phyloP scores from a whole-genome alignment of 805 yeast species.

The Myxozyma kluyveri region DNA sequence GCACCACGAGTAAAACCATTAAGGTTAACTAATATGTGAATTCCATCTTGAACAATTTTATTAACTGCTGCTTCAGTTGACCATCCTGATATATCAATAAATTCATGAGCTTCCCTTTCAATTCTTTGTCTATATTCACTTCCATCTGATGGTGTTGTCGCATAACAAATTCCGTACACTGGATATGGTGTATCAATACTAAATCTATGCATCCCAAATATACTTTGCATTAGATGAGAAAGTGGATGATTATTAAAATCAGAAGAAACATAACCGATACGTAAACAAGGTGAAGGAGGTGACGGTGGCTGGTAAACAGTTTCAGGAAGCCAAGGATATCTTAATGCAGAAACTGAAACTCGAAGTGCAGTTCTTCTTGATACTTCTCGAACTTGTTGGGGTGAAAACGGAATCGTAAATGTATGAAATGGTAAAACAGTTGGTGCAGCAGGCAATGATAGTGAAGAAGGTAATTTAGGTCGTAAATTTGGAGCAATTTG shows the following conservation, averaged over 20 bases:
- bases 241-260: slow-evolving; percentile 39
- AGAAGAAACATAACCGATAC: slow-evolving; percentile 38
- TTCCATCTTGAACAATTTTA: slow-evolving; percentile 34
- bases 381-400: slow-evolving; percentile 32
- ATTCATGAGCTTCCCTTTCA: slow-evolving; percentile 31
- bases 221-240: slow-evolving; percentile 39
- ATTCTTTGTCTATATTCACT: slow-evolving; percentile 34
- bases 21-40: slow-evolving; percentile 38
- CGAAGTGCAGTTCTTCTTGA: slow-evolving; percentile 34
- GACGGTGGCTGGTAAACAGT: slow-evolving; percentile 37
- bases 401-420: slow-evolving; percentile 36
- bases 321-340: slow-evolving; percentile 35
- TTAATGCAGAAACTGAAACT: slow-evolving; percentile 31
- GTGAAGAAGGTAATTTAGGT: slow-evolving; percentile 32
- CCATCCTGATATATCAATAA: slow-evolving; percentile 34
- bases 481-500: slow-evolving; percentile 10
- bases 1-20: slow-evolving; percentile 40
- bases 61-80: slow-evolving; percentile 32
- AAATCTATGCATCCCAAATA: slow-evolving; percentile 36
- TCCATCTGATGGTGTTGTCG: slow-evolving; percentile 35
- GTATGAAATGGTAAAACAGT: slow-evolving; percentile 39
- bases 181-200: slow-evolving; percentile 12
- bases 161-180: slow-evolving; percentile 35
- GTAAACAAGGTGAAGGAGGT: slow-evolving; percentile 31
- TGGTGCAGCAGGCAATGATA: slow-evolving; percentile 35